Conservation (phyloP, 805 yeast genomes). For the Teunomyces aglyptinius region DNA sequence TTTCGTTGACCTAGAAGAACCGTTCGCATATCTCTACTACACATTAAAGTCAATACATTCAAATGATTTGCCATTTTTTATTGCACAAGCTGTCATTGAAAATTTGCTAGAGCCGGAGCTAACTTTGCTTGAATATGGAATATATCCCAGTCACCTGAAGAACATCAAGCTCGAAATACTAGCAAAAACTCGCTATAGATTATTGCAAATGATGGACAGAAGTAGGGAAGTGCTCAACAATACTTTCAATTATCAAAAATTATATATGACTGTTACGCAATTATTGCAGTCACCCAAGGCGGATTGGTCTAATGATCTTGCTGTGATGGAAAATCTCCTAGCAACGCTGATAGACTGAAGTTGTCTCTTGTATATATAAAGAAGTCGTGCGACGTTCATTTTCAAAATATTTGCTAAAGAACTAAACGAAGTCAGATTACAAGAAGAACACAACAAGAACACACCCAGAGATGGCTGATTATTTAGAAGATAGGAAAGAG, state of each 20-base stretch:
- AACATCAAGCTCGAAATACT: neutral
- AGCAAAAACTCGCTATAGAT: neutral
- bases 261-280: neutral
- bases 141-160: neutral
- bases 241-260: neutral
- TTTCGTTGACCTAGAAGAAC: constrained; percentile 39
- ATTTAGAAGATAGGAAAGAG: neutral
- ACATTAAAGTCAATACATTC: constrained; percentile 44
- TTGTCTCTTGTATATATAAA: no score
- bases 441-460: neutral
- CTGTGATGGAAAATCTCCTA: neutral
- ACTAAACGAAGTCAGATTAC: no score
- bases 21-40: constrained; percentile 41
- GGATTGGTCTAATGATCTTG: neutral
- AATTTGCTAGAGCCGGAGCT: constrained; percentile 30
- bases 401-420: no score
- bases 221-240: neutral
- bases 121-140: neutral
- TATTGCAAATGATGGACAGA: neutral
- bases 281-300: neutral
- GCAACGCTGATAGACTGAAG: no score
- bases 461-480: neutral
- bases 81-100: constrained; percentile 45
- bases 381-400: no score
- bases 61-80: constrained; percentile 62